Evolutionary conservation across 1,139 yeast species (phyloP), one percentile per base, ranked within the genome.

Genomic region (Maudiozyma humilis): DNA sequence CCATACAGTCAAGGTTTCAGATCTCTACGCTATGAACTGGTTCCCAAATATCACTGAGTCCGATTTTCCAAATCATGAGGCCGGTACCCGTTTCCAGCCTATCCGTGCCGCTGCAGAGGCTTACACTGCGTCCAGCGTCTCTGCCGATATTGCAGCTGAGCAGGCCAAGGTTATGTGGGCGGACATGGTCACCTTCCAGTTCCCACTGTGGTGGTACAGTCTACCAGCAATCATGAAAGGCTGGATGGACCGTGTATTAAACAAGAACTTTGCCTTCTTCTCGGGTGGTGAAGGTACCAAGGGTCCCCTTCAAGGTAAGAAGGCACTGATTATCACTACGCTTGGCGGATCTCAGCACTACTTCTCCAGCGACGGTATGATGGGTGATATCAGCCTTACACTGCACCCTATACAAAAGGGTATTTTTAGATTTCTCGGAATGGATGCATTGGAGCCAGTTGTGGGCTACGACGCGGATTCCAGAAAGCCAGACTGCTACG

Each of bases 121-220:
- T 3, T 47, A 38, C 23, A 25, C 18, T 1, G 19, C 36, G 17
- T 41, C 44, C 17, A 7, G 32, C 13, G 38, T 57, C 17, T 48
- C 62, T 5, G 39, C 41, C 1, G 57, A 53, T 38, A 50, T 52
- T 29, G 20, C 43, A 10, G 45, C 30, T 7, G 56, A 49, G 37
- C 55, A 52, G 39, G 45, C 49, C 31, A 50, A 50, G 32, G 33
- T 49, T 6, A 31, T 35, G 19, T 69, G 67, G 55, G 67, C 71
- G 44, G 57, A 55, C 36, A 12, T 41, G 2, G 38, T 55, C 4
- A 62, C 57, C 18, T 50, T 54, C 34, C 55, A 49, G 32, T 57
- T 56, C 45, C 61, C 62, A 8, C n/a, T 55, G 3, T 58, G 62
- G 61, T 58, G 62, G 61, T 55, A 40, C 5, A 14, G 31, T 12